Evolutionary conservation across 345 rosid species (phyloP), one percentile per base, ranked within the genome.

Genomic region (Punica granatum): DNA sequence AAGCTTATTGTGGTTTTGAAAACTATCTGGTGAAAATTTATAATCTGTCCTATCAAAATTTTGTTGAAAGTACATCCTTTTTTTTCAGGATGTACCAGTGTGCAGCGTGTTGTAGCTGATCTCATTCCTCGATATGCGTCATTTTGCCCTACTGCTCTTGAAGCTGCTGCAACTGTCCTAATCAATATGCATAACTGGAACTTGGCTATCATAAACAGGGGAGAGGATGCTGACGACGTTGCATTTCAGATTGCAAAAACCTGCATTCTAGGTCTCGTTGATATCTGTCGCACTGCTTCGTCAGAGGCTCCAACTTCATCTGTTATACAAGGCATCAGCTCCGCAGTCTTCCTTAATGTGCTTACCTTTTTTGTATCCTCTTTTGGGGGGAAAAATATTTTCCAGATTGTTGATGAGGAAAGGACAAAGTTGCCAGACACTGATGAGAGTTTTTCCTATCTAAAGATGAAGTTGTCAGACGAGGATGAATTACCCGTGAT

Each of bases 71-170:
- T 30, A 30, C 26, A 30, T 7, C 34, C 12, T 2, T 53, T 74
- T n/a, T n/a, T 63, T 84, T 80, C 86, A 94, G 99, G 99, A 64
- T 94, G 99, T 73, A 65, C 80, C 37, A 89, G 99, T 39, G 98
- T 80, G 62, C 92, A 89, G 70, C 96, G 98, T 41, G 79, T 94
- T 69, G 82, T 85, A 37, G 89, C 96, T 66, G 98, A 91, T 80
- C 81, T 94, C 56, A 72, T 94, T 80, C 99, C 99, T 58, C 84
- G 93, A 61, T 91, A 91, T 79, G 95, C 85, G 44, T 80, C 85
- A 5, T 78, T 84, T 79, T 88, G 95, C 74, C 96, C 95, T 41
- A 80, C 85, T 73, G 89, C 98, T 59, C 84, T 89, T 35, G 88
- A 85, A 73, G 87, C 90, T 69, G 90, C 98, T 25, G 73, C 88